A percentile compares a stretch with the other conserved stretches of the same genome.
phyloP scores from a whole-genome alignment of 495 filamentous ascomycete genomes.

The Amorphotheca resinae region DNA sequence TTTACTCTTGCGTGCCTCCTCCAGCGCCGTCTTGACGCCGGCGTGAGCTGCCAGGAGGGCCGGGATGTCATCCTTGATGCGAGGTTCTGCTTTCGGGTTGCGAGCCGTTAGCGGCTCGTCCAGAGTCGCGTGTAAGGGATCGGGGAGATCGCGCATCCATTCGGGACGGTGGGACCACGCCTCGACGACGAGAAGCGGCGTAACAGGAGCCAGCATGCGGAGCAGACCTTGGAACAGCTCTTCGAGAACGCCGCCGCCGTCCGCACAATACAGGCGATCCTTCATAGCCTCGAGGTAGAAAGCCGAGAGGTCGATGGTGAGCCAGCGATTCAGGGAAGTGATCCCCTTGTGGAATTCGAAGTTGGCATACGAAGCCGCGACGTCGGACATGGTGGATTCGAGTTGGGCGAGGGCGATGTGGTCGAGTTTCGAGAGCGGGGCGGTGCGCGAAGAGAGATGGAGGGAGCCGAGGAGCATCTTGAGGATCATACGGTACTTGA shows the following conservation, averaged over 20 bases:
- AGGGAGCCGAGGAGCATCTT: constrained; percentile 81
- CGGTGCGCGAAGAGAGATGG: constrained; percentile 39
- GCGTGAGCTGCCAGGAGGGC: constrained; percentile 40
- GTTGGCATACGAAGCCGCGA: constrained; percentile 48
- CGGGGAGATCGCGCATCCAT: constrained; percentile 36
- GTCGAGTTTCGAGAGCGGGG: constrained; percentile 44
- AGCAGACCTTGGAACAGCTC: constrained; percentile 59
- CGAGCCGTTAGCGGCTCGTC: constrained; percentile 15
- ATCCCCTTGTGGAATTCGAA: constrained; percentile 78
- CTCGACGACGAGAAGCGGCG: constrained; percentile 78
- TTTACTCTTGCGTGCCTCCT: constrained; percentile 50
- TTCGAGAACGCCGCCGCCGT: constrained; percentile 52
- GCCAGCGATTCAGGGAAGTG: constrained; percentile 60
- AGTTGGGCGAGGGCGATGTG: constrained; percentile 69
- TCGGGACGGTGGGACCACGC: constrained; percentile 66
- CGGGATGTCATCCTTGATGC: constrained; percentile 36
- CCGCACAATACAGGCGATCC: constrained; percentile 76
- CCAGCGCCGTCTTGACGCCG: constrained; percentile 58
- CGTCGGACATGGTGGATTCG: constrained; percentile 42
- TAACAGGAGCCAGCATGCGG: constrained; percentile 66
- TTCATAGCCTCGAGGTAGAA: constrained; percentile 92
- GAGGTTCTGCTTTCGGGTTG: constrained; percentile 25
- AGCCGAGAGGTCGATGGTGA: constrained; percentile 70
- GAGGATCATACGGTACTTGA: constrained; percentile 77
- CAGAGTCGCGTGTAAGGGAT: constrained; percentile 31